These are phyloP conservation scores for Fusarium phyllophilum DNA, from an alignment of 2,329 filamentous ascomycete species.

Conservation along the genomic window DNA sequence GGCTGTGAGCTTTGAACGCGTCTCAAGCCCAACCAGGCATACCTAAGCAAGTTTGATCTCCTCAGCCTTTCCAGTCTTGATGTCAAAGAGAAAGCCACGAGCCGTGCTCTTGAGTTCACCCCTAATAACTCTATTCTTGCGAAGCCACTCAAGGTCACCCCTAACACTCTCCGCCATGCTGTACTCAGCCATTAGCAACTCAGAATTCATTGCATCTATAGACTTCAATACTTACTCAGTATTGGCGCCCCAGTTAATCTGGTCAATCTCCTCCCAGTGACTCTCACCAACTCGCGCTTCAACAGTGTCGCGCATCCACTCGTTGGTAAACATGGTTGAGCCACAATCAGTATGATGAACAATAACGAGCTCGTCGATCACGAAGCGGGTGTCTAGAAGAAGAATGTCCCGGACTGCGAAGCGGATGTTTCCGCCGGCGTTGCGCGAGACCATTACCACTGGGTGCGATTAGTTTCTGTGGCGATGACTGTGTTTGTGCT, in stretches of 20 bases:
- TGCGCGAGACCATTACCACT: not conserved
- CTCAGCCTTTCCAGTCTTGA: not conserved
- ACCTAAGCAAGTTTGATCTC: not conserved
- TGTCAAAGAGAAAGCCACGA: not conserved
- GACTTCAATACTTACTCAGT: not conserved
- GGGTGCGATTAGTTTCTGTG: not conserved
- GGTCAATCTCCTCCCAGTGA: not conserved
- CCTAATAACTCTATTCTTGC: not conserved
- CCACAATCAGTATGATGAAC: not conserved
- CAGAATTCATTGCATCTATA: accelerated
- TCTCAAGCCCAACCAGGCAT: not conserved
- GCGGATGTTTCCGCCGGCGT: not conserved
- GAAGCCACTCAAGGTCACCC: not conserved
- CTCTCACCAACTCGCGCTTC: not conserved
- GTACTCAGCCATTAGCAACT: accelerated
- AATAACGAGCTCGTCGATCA: not conserved
- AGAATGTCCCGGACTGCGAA: not conserved
- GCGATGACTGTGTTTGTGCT: accelerated
- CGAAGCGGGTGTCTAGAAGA: not conserved
- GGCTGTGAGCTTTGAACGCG: not conserved
- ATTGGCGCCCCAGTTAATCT: not conserved
- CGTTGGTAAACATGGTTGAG: not conserved
- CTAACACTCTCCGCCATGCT: not conserved
- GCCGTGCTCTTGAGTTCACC: not conserved
- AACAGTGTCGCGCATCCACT: not conserved